phyloP scores from a whole-genome alignment of 2,329 filamentous ascomycete species.

The Daldinia sp. region DNA sequence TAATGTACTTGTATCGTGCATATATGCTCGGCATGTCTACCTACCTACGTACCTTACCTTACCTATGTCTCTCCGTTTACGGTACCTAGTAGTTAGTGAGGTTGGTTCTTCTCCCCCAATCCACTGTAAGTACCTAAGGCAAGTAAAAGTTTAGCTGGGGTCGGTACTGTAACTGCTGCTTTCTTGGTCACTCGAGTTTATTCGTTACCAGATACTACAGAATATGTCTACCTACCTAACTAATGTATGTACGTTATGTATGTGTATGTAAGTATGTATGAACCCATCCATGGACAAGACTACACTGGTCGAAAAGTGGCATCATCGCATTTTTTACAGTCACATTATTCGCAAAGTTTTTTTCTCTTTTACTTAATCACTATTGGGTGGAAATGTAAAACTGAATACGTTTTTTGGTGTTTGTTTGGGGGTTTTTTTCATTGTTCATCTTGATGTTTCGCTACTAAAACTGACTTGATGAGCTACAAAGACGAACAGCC shows the following conservation, averaged over 20 bases:
- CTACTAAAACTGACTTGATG: slow-evolving; percentile 40
- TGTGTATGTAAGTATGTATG: not conserved
- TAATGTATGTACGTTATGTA: no score
- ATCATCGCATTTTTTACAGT: slow-evolving; percentile 14
- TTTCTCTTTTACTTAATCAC: not conserved
- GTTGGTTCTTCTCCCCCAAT: no score
- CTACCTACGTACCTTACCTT: not conserved
- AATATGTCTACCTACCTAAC: no score
- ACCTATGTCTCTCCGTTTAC: not conserved
- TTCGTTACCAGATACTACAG: slow-evolving; percentile 15
- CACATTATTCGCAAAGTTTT: slow-evolving; percentile 13
- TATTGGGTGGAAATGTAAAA: not conserved
- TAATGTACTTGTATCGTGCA: slow-evolving; percentile 42
- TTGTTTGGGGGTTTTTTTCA: slow-evolving; percentile 29
- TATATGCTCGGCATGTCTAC: slow-evolving; percentile 31
- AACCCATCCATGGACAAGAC: not conserved
- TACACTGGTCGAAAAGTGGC: not conserved
- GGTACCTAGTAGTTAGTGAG: not conserved
- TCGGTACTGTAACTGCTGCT: not conserved
- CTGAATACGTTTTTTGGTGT: not conserved
- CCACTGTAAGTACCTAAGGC: no score
- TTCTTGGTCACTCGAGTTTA: slow-evolving; percentile 7
- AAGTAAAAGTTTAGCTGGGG: not conserved
- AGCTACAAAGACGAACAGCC: slow-evolving; percentile 40
- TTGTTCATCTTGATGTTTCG: slow-evolving; percentile 40